These are phyloP conservation scores for Cryptococcus neoformans DNA, from an alignment of 1,284 basidiomycete species.

Conservation along the genomic window DNA sequence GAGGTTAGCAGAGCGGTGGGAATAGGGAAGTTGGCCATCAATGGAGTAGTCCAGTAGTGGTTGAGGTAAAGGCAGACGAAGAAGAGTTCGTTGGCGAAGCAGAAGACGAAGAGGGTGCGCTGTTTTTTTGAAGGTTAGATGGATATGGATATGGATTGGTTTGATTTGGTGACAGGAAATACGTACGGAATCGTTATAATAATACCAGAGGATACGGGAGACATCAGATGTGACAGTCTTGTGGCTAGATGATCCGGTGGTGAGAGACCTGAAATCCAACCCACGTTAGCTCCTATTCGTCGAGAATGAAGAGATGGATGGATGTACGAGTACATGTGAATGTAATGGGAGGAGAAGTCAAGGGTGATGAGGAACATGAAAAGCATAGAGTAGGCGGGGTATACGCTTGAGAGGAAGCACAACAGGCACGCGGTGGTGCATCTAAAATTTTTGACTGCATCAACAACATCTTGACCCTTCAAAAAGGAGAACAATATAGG, in stretches of 20 bases:
- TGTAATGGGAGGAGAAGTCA: slow-evolving; percentile 98
- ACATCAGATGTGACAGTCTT: slow-evolving; percentile 89
- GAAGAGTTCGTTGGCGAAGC: slow-evolving; percentile 96
- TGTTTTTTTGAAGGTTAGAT: slow-evolving; percentile 36
- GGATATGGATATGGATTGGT: too few relatives aligned
- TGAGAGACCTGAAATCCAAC: slow-evolving; percentile 65
- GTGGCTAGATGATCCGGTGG: slow-evolving; percentile 89
- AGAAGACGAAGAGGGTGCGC: slow-evolving; percentile 87
- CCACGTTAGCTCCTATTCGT: not conserved
- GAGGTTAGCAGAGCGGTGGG: slow-evolving; percentile 26
- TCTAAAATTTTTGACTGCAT: slow-evolving; percentile 49
- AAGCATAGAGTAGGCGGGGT: slow-evolving; percentile 73
- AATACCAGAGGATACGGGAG: slow-evolving; percentile 84
- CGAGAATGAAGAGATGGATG: not conserved
- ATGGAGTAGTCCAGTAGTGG: slow-evolving; percentile 66
- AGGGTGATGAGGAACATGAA: slow-evolving; percentile 97
- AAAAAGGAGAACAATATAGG: too few relatives aligned
- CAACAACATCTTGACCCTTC: not conserved
- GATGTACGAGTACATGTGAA: slow-evolving; percentile 98
- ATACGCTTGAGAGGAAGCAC: slow-evolving; percentile 88
- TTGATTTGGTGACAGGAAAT: not conserved
- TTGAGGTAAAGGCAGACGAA: slow-evolving; percentile 95
- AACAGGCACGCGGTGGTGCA: slow-evolving; percentile 95
- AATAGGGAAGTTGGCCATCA: slow-evolving; percentile 31
- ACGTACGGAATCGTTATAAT: slow-evolving; percentile 89